A percentile compares a stretch with the other conserved stretches of the same genome.
Evolutionary conservation across 768 basidiomycete species (phyloP).

Genomic region (Lentinula edodes): DNA sequence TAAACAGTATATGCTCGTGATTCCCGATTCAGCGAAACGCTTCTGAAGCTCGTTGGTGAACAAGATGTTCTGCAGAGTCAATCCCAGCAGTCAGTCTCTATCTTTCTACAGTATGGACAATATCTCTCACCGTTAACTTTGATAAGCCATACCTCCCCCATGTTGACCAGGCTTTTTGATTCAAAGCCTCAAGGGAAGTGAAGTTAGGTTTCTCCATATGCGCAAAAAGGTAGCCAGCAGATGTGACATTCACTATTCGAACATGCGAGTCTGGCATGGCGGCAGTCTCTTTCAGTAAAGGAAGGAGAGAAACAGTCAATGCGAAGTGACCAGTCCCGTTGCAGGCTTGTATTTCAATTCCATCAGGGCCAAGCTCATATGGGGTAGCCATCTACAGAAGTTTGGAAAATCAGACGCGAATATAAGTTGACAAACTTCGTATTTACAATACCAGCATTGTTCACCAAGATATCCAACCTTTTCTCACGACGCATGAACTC

Average conservation of each 20-base stretch:
- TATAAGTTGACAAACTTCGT: not conserved
- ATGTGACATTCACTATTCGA: conserved; percentile 6
- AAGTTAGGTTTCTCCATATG: conserved; percentile 2
- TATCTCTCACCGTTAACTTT: conserved; percentile 3
- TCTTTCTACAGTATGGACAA: not conserved
- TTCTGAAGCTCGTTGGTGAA: conserved; percentile 10
- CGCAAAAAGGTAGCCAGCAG: not conserved
- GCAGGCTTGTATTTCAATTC: conserved; percentile 8
- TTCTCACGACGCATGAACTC: conserved; percentile 4
- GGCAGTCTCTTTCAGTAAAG: conserved; percentile 2
- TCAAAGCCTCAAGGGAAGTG: conserved; percentile 4
- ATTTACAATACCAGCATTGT: conserved; percentile 11
- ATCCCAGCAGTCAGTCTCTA: not conserved
- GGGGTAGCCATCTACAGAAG: conserved; percentile 1
- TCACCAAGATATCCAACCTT: conserved; percentile 10
- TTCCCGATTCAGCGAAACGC: conserved; percentile 2
- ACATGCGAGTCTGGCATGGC: conserved; percentile 5
- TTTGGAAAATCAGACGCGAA: not conserved
- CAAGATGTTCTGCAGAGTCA: conserved; percentile 5
- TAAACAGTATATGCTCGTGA: conserved; percentile 4
- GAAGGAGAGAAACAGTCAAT: conserved; percentile 5
- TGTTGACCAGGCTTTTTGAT: conserved; percentile 1
- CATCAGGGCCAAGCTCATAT: conserved; percentile 6
- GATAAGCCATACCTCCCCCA: conserved; percentile 5
- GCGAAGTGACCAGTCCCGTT: conserved; percentile 7